Base-by-base conservation (phyloP, 169 alveolate species). In the Eimeria praecox region DNA sequence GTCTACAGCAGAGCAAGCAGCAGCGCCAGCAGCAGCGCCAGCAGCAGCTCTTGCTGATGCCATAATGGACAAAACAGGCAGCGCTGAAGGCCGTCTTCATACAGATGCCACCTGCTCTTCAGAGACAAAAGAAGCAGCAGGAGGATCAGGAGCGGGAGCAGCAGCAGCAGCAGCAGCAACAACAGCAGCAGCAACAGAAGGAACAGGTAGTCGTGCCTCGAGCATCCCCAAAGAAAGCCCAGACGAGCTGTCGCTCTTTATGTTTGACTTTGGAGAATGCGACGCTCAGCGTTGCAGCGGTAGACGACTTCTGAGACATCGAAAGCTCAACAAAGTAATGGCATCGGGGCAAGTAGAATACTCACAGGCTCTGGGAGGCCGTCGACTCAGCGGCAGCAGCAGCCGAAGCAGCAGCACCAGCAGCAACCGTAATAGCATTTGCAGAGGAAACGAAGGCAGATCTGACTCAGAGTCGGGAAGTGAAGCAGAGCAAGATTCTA, bases 221-320 rank as follows among this genome's bases (percentile, higher is more conserved):
- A 10, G 35, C 30, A 27, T 22, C 35, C 62, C 59, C 14, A 12
- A 35, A 3, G 69, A 89, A 54, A 59, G 91, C 91, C 42, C 38
- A 27, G 75, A 83, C 10, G 77, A 75, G 44, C 97, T 99, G 54
- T 97, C 97, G 86, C 97, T 98, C 66, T 96, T 98, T 92, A 96
- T 98, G 98, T 98, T 99, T 98, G 99, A 99, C 96, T 99, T 98
- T 93, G 98, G 98, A 69, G 99, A 99, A 95, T 99, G 99, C 96
- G 99, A 99, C 94, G 98, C 98, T 35, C 98, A 98, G 95, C 97
- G 98, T 80, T 99, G 99, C 95, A 98, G 99, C 44, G 99, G 99
- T 2, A 97, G 99, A 95, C 98, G 98, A 92, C 96, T 99, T 88
- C 97, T 98, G 82, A 97, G 99, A 62, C 95, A 97, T 82, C 98